These are phyloP conservation scores for Ustilago loliicola DNA, from an alignment of 1,284 basidiomycete species.

Conservation along the genomic window DNA sequence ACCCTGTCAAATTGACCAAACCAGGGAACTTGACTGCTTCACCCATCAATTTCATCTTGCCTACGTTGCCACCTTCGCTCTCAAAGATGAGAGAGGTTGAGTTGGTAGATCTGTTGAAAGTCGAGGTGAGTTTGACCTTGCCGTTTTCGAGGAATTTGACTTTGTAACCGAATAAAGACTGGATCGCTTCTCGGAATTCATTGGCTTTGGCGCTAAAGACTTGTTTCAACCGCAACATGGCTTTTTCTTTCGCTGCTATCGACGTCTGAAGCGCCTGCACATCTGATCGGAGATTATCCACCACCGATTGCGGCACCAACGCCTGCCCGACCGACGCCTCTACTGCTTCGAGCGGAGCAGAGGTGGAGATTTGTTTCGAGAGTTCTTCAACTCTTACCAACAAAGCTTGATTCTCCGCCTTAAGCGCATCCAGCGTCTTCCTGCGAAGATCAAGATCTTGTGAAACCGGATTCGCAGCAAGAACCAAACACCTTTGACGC, in stretches of 20 bases:
- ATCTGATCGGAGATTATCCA: constrained; percentile 77
- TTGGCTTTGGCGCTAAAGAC: constrained; percentile 79
- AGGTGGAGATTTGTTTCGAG: constrained; percentile 5
- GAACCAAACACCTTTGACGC: constrained; percentile 78
- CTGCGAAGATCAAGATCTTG: constrained; percentile 80
- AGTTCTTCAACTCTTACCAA: constrained; percentile 70
- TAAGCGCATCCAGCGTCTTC: constrained; percentile 78
- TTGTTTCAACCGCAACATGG: constrained; percentile 79
- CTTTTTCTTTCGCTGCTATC: constrained; percentile 77
- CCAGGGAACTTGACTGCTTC: constrained; percentile 64
- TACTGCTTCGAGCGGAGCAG: not conserved
- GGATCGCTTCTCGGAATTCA: constrained; percentile 85
- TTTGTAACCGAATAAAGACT: constrained; percentile 84
- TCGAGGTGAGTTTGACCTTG: constrained; percentile 83
- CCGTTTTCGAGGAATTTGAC: constrained; percentile 86
- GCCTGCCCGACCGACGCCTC: constrained; percentile 72
- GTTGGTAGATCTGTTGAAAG: constrained; percentile 75
- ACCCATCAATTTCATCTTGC: constrained; percentile 73
- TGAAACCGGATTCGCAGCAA: constrained; percentile 81
- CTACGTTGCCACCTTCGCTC: constrained; percentile 72
- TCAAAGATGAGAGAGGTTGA: constrained; percentile 72
- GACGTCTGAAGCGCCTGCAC: constrained; percentile 76
- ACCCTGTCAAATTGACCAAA: constrained; percentile 49
- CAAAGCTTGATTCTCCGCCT: constrained; percentile 81
- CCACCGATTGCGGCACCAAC: constrained; percentile 75